A percentile compares a stretch with the other conserved stretches of the same genome.
These are phyloP conservation scores for Fraxinus sp. DNA, from an alignment of 305 asterid species.

Conservation along the genomic window DNA sequence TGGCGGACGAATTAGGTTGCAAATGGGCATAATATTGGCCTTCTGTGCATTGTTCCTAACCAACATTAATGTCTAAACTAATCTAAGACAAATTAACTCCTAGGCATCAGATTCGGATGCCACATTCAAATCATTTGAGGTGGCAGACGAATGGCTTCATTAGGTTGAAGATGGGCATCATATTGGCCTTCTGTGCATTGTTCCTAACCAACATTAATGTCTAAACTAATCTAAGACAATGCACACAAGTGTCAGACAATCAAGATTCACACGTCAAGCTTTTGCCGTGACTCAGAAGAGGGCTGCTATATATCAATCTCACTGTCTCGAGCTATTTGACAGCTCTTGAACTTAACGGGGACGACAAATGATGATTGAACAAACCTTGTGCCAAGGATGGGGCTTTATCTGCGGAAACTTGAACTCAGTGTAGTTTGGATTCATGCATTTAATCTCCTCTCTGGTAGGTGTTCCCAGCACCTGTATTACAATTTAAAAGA, in stretches of 20 bases:
- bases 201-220: not conserved
- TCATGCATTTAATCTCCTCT: conserved; percentile 92
- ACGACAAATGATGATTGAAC: conserved; percentile 22
- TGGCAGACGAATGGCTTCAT: not conserved
- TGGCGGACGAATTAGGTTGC: not conserved
- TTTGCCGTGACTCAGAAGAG: not conserved
- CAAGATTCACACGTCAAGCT: not conserved
- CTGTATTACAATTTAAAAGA: conserved; percentile 44
- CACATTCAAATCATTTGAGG: not conserved
- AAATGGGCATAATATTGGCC: not conserved
- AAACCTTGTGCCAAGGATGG: conserved; percentile 95
- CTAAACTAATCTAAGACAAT: not conserved
- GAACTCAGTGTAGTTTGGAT: conserved; percentile 75
- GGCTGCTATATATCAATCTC: not conserved
- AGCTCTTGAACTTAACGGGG: not conserved
- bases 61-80: not conserved
- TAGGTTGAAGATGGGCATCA: not conserved
- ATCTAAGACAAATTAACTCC: not conserved
- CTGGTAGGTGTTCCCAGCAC: conserved; percentile 98
- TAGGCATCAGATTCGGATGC: not conserved
- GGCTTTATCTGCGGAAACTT: conserved; percentile 85
- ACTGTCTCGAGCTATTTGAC: conserved; percentile 10
- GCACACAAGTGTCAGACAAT: not conserved
- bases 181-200: not conserved
- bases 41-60: not conserved